These are phyloP conservation scores for Phialocephala subalpina DNA, from an alignment of 2,329 filamentous ascomycete genomes.

Conservation along the genomic window DNA sequence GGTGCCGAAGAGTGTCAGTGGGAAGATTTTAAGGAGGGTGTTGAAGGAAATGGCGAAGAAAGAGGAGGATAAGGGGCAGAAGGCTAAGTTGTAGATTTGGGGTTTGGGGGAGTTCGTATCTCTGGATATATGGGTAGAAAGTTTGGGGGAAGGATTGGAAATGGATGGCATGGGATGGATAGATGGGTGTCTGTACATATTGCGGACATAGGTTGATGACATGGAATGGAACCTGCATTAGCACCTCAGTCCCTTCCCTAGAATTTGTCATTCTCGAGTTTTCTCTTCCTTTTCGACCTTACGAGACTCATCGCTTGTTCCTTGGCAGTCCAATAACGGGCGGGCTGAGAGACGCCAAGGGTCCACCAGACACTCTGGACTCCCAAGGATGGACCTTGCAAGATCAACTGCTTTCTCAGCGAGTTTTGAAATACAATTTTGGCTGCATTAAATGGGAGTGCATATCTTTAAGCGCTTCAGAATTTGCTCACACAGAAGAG, in stretches of 20 bases:
- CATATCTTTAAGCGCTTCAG: no score
- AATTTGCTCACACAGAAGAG: no score
- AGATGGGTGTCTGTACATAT: not conserved
- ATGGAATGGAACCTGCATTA: not conserved
- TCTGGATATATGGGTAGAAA: not conserved
- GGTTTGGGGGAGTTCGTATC: not conserved
- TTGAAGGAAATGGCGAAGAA: conserved; percentile 52
- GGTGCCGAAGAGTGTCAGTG: conserved; percentile 64
- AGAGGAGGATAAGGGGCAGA: conserved; percentile 42
- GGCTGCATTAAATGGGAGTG: no score
- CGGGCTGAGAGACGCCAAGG: no score
- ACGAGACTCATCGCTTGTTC: no score
- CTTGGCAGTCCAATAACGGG: no score
- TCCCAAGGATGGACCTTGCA: no score
- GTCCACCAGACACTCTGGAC: no score
- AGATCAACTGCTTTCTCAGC: no score
- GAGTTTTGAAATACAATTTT: no score
- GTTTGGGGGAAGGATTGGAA: not conserved
- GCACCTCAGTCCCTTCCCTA: not conserved
- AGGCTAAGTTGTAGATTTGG: conserved; percentile 46
- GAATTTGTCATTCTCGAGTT: not conserved
- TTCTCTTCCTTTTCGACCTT: not conserved
- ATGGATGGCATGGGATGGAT: not conserved
- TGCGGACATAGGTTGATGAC: not conserved
- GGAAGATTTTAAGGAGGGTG: conserved; percentile 63